Evolutionary conservation across 2,329 filamentous ascomycete genomes (phyloP), one percentile per base, ranked within the genome.

Genomic region (Botrytis paeoniae): DNA sequence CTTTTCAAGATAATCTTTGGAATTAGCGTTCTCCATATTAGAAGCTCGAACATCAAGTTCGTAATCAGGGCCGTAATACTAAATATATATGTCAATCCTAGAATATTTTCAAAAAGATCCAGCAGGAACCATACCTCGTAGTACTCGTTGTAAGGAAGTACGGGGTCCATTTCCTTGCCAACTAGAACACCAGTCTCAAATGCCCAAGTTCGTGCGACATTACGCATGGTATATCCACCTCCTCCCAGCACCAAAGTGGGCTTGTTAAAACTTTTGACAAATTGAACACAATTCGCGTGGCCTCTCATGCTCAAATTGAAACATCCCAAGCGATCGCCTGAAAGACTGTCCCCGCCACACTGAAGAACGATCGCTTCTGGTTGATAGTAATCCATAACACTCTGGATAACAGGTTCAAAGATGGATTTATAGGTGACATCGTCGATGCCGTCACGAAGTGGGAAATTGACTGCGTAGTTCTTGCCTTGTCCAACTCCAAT

Each of bases 231-330:
- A 83, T 99, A 99, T 65, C 96, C 96, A 76, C 96, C 96, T 25
- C 96, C 96, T 45, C 96, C 96, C 29, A 99, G 89, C 32, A 99
- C 92, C n/a, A 99, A 87, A 3, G 97, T 91, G 0, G 96, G 96
- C 16, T 96, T 86, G 43, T 89, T 88, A 81, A 95, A 95, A 75
- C 89, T 91, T 83, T 97, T 98, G 77, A 97, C 93, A 78, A 92
- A 98, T 77, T 91, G 92, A 77, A 98, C 94, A 81, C 96, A 99
- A 82, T 94, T 94, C 77, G 95, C 95, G 82, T 99, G 96, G 6
- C 95, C 95, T 78, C 92, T 91, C 89, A 99, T 98, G 83, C 97
- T 98, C 75, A 99, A 87, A 81, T 98, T 99, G 87, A 99, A 99
- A 82, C 95, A 97, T 70, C 96, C 96, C 0, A 99, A 88, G 51